These are phyloP conservation scores for Boletus reticulatus DNA, from an alignment of 768 basidiomycete species.

Conservation along the genomic window DNA sequence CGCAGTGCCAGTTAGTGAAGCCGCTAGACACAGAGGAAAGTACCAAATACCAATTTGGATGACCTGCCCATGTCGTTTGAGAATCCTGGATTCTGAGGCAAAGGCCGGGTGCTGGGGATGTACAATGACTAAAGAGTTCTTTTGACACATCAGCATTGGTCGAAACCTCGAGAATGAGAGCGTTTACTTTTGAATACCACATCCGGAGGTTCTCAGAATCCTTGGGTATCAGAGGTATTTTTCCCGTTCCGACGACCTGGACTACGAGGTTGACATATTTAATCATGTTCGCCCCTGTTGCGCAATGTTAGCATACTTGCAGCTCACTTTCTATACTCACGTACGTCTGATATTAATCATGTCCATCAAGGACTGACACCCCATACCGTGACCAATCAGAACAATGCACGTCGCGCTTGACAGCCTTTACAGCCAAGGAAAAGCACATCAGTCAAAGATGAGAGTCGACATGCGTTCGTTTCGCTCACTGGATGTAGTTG, in stretches of 20 bases:
- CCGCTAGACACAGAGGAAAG: neutral
- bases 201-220: slow-evolving; percentile 52
- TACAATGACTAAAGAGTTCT: slow-evolving; percentile 74
- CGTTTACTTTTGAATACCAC: slow-evolving; percentile 71
- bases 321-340: slow-evolving; percentile 14
- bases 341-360: slow-evolving; percentile 71
- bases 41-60: slow-evolving; percentile 55
- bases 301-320: neutral
- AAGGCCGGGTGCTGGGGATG: slow-evolving; percentile 59
- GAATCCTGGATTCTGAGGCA: slow-evolving; percentile 36
- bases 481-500: slow-evolving; percentile 86
- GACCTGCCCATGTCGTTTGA: slow-evolving; percentile 65
- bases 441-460: neutral
- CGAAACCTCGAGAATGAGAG: neutral
- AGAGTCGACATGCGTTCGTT: neutral
- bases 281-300: slow-evolving; percentile 51
- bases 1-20: neutral
- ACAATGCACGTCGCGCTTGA: slow-evolving; percentile 71
- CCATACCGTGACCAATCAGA: slow-evolving; percentile 85
- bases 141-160: slow-evolving; percentile 9
- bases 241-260: slow-evolving; percentile 72
- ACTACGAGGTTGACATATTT: slow-evolving; percentile 67
- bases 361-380: slow-evolving; percentile 72
- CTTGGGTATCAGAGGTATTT: slow-evolving; percentile 51
- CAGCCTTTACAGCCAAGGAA: slow-evolving; percentile 44